Percentiles rank a stretch among this genome's conserved stretches.
These are phyloP conservation scores for Curvularia sp. DNA, from an alignment of 2,329 filamentous ascomycete genomes.

Conservation along the genomic window DNA sequence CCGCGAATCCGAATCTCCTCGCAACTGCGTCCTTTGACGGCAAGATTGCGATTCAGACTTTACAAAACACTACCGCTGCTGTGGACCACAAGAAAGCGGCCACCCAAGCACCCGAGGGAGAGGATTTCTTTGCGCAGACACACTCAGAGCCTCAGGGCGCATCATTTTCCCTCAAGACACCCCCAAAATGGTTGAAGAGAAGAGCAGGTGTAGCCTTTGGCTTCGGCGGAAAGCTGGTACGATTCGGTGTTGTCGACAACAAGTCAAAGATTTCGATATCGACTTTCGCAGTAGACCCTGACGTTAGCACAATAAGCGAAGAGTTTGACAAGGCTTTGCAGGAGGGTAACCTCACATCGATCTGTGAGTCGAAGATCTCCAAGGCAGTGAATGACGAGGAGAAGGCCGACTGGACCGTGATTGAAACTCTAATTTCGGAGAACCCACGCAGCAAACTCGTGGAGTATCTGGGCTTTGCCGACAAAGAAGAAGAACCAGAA, in stretches of 20 bases:
- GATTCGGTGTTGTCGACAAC: constrained; percentile 73
- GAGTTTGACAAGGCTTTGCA: constrained; percentile 85
- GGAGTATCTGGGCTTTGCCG: constrained; percentile 86
- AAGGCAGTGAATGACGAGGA: constrained; percentile 84
- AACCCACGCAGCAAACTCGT: constrained; percentile 87
- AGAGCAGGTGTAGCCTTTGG: constrained; percentile 89
- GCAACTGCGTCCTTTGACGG: constrained; percentile 98
- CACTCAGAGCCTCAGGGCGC: constrained; percentile 90
- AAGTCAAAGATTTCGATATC: constrained; percentile 82
- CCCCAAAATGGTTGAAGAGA: constrained; percentile 88
- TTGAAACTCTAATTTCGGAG: constrained; percentile 83
- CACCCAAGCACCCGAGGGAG: constrained; percentile 77
- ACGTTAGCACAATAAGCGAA: constrained; percentile 82
- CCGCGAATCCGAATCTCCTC: constrained; percentile 87
- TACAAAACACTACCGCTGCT: constrained; percentile 89
- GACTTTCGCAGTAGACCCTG: constrained; percentile 86
- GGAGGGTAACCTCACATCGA: constrained; percentile 75
- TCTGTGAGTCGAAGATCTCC: constrained; percentile 81
- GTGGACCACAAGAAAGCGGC: constrained; percentile 65
- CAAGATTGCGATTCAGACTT: constrained; percentile 90
- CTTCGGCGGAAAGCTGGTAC: constrained; percentile 91
- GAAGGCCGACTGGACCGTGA: constrained; percentile 94
- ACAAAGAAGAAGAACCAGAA: constrained; percentile 54
- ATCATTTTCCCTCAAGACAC: constrained; percentile 83
- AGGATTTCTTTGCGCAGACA: constrained; percentile 95